Evolutionary conservation across 2,329 filamentous ascomycete genomes (phyloP).

Genomic region (Emydomyces testavorans): DNA sequence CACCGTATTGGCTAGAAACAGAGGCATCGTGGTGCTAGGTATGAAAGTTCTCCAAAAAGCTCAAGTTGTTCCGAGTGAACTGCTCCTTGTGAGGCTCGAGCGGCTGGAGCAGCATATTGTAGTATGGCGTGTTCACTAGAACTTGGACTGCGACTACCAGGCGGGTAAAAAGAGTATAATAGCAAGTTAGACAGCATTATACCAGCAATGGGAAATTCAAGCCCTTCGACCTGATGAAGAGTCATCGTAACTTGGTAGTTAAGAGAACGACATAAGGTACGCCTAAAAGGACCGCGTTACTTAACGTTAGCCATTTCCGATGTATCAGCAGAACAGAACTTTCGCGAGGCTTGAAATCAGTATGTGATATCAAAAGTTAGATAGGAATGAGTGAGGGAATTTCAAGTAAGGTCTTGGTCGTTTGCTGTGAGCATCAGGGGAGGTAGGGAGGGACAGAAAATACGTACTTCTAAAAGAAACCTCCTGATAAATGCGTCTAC

Average conservation of each 20-base stretch:
- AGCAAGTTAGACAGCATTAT: conserved; percentile 13
- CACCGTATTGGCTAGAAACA: too few relatives aligned
- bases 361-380: too few relatives aligned
- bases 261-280: background rate
- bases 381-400: too few relatives aligned
- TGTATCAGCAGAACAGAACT: too few relatives aligned
- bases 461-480: too few relatives aligned
- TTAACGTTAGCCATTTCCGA: conserved; percentile 2
- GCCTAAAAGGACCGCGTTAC: background rate
- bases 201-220: conserved; percentile 3
- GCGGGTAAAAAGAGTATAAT: conserved; percentile 16
- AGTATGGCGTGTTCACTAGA: conserved; percentile 14
- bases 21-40: too few relatives aligned
- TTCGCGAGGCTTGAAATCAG: too few relatives aligned
- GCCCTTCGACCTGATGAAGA: background rate
- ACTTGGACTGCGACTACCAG: conserved; percentile 9
- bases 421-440: too few relatives aligned
- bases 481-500: too few relatives aligned
- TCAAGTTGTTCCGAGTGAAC: conserved; percentile 5
- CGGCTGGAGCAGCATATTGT: conserved; percentile 15
- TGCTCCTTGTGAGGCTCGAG: conserved; percentile 10
- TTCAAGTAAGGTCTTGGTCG: too few relatives aligned
- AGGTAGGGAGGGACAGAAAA: too few relatives aligned
- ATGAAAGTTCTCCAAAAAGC: conserved; percentile 4
- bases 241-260: background rate